phyloP scores from a whole-genome alignment of 495 filamentous ascomycete genomes.

The Penicillium ochrochloron region DNA sequence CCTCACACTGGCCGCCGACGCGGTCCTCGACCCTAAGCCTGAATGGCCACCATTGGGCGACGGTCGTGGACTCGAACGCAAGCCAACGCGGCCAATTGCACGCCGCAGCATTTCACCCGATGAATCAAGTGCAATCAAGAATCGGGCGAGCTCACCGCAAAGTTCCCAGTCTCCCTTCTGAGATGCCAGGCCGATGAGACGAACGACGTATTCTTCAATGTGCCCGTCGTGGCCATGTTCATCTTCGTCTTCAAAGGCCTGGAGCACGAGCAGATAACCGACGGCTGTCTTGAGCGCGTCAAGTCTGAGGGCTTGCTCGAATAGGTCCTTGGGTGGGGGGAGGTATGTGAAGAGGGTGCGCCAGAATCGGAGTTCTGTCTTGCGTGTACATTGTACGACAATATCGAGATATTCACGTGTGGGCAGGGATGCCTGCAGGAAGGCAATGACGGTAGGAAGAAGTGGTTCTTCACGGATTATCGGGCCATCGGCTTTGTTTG shows the following conservation, averaged over 20 bases:
- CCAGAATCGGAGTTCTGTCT: conserved; percentile 96
- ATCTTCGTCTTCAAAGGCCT: conserved; percentile 86
- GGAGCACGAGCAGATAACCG: conserved; percentile 93
- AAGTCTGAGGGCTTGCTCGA: conserved; percentile 84
- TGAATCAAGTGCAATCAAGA: conserved; percentile 89
- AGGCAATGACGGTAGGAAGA: conserved; percentile 83
- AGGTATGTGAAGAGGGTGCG: conserved; percentile 88
- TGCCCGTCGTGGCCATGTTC: conserved; percentile 68
- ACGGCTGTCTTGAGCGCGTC: conserved; percentile 93
- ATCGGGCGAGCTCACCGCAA: conserved; percentile 91
- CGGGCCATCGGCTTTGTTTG: conserved; percentile 49
- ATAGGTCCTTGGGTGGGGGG: conserved; percentile 86
- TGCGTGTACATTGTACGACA: conserved; percentile 95
- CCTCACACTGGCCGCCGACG: conserved; percentile 39
- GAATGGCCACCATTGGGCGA: conserved; percentile 30
- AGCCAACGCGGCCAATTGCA: conserved; percentile 72
- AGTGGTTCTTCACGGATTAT: conserved; percentile 59
- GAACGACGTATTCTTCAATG: conserved; percentile 67
- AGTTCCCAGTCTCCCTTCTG: conserved; percentile 92
- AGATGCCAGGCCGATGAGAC: conserved; percentile 80
- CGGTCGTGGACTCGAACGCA: conserved; percentile 28
- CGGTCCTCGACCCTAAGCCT: conserved; percentile 29
- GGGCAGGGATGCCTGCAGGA: conserved; percentile 82
- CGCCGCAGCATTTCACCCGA: conserved; percentile 80
- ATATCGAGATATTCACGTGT: conserved; percentile 81